Evolutionary conservation across 345 rosid species (phyloP).

Genomic region (Atalantia buxifolia): DNA sequence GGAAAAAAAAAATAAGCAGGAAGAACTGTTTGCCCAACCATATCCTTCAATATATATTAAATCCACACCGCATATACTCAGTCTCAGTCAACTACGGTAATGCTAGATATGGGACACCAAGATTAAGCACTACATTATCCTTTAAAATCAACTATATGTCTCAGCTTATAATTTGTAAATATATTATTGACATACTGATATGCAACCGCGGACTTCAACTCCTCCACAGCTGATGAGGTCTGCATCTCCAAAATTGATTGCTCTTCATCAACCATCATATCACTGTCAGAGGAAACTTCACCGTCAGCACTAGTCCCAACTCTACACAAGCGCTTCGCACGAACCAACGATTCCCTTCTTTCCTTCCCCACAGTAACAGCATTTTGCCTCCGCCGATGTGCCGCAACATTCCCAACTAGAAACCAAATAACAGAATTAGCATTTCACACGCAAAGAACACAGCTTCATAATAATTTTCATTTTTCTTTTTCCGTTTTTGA

Average conservation of each 20-base stretch:
- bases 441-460: neutral
- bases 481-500: neutral
- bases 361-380: conserved; percentile 90
- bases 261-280: conserved; percentile 79
- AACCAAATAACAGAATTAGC: conserved; percentile 15
- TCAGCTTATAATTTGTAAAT: neutral
- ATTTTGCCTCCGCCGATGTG: conserved; percentile 79
- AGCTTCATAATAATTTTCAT: neutral
- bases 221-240: conserved; percentile 61
- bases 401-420: conserved; percentile 73
- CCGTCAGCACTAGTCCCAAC: conserved; percentile 53
- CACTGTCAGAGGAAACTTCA: conserved; percentile 40
- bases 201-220: conserved; percentile 64
- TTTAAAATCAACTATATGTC: neutral
- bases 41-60: too few species aligned
- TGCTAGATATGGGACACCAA: neutral
- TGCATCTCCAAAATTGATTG: conserved; percentile 68
- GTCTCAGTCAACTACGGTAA: neutral
- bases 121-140: too few species aligned
- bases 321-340: conserved; percentile 85
- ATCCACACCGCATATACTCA: neutral
- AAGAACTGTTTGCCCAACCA: neutral
- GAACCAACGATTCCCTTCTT: conserved; percentile 76
- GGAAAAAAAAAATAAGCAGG: neutral
- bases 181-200: conserved; percentile 52